These are phyloP conservation scores for Aspergillus affinis DNA, from an alignment of 495 filamentous ascomycete genomes.

Conservation along the genomic window DNA sequence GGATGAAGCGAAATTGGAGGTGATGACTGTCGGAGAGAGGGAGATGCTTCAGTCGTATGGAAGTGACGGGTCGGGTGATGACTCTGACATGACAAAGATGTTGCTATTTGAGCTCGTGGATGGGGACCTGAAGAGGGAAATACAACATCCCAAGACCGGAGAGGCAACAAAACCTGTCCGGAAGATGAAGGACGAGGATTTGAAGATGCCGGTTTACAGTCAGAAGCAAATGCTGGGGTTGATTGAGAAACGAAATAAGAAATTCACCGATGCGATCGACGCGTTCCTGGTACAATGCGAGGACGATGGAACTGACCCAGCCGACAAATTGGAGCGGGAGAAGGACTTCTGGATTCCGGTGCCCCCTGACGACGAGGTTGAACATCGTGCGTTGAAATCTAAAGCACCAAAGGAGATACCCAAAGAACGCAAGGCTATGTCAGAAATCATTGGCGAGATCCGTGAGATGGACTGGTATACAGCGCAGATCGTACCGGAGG, in stretches of 20 bases:
- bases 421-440: conserved; percentile 74
- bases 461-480: conserved; percentile 83
- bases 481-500: conserved; percentile 90
- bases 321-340: conserved; percentile 55
- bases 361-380: conserved; percentile 44
- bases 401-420: conserved; percentile 68
- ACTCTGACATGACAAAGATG: conserved; percentile 54
- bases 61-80: conserved; percentile 27
- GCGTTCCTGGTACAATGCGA: conserved; percentile 73
- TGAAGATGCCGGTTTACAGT: conserved; percentile 92
- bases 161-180: conserved; percentile 63
- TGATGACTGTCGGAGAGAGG: conserved; percentile 67
- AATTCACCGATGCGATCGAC: conserved; percentile 78
- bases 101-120: conserved; percentile 92
- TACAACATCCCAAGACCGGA: conserved; percentile 66
- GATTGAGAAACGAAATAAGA: conserved; percentile 88
- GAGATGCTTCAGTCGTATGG: conserved; percentile 23
- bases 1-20: conserved; percentile 74
- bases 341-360: conserved; percentile 46
- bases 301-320: conserved; percentile 64
- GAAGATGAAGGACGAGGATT: conserved; percentile 68
- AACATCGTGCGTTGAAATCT: conserved; percentile 43
- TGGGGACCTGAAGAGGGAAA: conserved; percentile 83
- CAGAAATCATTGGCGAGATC: conserved; percentile 83
- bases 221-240: conserved; percentile 87